Conservation (phyloP, 148 eudicot genomes). For the Rhododendron mucronatum region DNA sequence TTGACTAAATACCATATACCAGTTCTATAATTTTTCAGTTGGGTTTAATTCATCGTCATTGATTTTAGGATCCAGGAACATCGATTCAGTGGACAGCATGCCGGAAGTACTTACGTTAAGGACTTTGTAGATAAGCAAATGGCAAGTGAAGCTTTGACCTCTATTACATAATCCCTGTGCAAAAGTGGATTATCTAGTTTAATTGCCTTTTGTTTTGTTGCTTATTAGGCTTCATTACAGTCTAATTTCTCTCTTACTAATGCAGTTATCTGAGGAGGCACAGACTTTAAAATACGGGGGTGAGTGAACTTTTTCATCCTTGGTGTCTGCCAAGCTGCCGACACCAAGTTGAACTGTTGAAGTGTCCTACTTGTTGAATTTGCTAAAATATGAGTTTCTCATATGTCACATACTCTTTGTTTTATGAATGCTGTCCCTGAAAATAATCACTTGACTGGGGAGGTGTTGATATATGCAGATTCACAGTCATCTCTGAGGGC, state of each 20-base stretch:
- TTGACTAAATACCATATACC: background rate
- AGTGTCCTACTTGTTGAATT: background rate
- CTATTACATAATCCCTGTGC: background rate
- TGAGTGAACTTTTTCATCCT: conserved; percentile 24
- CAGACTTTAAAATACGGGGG: conserved; percentile 42
- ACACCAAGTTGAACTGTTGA: background rate
- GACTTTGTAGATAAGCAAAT: conserved; percentile 36
- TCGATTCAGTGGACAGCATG: conserved; percentile 32
- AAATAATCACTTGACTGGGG: background rate
- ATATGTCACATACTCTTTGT: background rate
- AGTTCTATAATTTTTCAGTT: background rate
- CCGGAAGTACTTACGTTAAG: conserved; percentile 30
- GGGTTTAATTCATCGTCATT: background rate
- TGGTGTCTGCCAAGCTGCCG: background rate
- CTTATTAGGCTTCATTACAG: background rate
- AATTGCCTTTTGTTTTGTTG: background rate
- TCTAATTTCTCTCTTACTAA: background rate
- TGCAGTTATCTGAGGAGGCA: conserved; percentile 55
- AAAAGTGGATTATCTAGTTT: background rate
- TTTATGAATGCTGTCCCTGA: background rate
- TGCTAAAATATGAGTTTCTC: background rate
- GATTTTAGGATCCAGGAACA: conserved; percentile 52
- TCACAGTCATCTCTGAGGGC: conserved; percentile 25
- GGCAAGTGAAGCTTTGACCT: conserved; percentile 25
- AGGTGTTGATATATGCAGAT: conserved; percentile 30